phyloP scores from a whole-genome alignment of 257 asterid genomes.

The Misopates orontium region DNA sequence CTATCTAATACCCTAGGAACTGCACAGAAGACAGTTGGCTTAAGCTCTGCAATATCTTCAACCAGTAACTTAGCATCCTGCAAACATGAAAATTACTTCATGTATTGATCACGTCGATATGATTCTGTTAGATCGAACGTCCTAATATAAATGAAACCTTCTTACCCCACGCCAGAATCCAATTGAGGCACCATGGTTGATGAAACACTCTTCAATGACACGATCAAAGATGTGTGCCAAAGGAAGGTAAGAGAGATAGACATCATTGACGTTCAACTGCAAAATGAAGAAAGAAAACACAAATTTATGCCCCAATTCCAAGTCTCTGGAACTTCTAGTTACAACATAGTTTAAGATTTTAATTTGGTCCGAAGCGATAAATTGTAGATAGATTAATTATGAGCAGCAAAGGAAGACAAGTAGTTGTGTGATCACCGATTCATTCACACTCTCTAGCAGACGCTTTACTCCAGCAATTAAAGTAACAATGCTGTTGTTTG shows the following conservation, averaged over 20 bases:
- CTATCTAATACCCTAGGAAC: conserved; percentile 72
- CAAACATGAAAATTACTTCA: not conserved
- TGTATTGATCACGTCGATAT: conserved; percentile 2
- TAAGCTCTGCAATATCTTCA: conserved; percentile 56
- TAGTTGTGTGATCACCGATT: conserved; percentile 38
- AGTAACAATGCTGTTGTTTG: conserved; percentile 55
- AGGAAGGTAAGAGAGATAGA: conserved; percentile 55
- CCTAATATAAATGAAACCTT: conserved; percentile 13
- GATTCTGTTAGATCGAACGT: not conserved
- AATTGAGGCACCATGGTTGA: conserved; percentile 50
- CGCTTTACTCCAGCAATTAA: conserved; percentile 49
- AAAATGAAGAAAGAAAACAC: conserved; percentile 19
- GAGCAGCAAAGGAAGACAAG: not conserved
- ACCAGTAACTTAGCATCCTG: conserved; percentile 58
- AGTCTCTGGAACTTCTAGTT: not conserved
- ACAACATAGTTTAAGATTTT: not conserved
- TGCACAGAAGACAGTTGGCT: conserved; percentile 63
- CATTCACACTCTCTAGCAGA: conserved; percentile 43
- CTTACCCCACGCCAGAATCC: conserved; percentile 74
- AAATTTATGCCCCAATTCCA: not conserved
- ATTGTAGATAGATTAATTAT: not conserved
- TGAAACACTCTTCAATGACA: conserved; percentile 52
- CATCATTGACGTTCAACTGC: conserved; percentile 48
- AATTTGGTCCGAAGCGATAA: not conserved
- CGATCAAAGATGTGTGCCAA: conserved; percentile 65